Evolutionary conservation across 257 asterid genomes (phyloP).

Genomic region (Gynochthodes officinalis): DNA sequence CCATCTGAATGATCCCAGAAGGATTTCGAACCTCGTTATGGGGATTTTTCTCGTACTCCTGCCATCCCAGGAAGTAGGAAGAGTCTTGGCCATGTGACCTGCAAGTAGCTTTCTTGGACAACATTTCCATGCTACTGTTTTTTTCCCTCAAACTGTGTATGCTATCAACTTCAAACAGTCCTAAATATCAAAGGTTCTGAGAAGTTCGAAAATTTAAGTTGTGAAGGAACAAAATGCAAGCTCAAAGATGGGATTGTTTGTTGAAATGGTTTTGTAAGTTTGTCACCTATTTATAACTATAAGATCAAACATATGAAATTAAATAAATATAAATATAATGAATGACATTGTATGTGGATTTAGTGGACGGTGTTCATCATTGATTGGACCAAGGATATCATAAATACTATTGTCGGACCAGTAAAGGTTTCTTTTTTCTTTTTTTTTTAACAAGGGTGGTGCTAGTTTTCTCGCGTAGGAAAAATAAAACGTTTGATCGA

Average conservation of each 20-base stretch:
- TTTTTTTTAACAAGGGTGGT: no score
- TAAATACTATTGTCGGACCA: constrained; percentile 15
- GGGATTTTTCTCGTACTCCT: constrained; percentile 35
- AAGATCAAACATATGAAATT: constrained; percentile 5
- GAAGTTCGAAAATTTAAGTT: no score
- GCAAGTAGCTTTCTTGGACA: constrained; percentile 39
- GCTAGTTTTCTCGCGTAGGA: no score
- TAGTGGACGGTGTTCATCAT: constrained; percentile 27
- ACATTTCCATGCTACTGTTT: constrained; percentile 22
- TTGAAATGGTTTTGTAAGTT: constrained; percentile 11
- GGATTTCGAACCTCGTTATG: constrained; percentile 29
- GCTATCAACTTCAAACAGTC: no score
- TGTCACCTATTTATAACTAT: constrained; percentile 25
- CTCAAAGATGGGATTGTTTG: neutral
- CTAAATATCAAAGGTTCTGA: no score
- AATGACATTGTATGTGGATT: neutral
- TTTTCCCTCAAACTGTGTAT: no score
- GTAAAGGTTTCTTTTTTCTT: neutral
- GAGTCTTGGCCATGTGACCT: constrained; percentile 37
- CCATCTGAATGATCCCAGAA: constrained; percentile 43
- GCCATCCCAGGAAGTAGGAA: constrained; percentile 37
- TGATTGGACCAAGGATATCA: constrained; percentile 21
- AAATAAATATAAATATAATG: neutral
- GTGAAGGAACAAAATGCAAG: neutral
- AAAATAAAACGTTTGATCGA: no score